Conservation (phyloP, 2,329 filamentous ascomycete genomes). For the Xylaria sp. region DNA sequence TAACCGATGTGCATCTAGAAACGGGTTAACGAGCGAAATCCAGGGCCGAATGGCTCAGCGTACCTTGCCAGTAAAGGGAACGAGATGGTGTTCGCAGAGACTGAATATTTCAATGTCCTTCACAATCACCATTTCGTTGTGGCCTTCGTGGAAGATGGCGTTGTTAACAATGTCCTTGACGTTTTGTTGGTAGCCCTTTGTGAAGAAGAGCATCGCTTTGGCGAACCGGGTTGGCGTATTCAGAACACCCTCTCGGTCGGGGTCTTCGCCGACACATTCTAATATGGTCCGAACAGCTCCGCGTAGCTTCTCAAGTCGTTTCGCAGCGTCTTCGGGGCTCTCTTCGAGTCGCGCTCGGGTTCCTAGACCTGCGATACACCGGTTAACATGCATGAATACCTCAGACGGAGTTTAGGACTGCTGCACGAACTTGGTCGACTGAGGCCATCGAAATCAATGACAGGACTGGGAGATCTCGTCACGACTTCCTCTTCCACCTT, state of each 20-base stretch:
- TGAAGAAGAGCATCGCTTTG: constrained; percentile 92
- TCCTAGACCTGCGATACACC: constrained; percentile 45
- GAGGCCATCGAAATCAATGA: constrained; percentile 58
- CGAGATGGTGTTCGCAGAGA: constrained; percentile 93
- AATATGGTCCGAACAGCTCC: constrained; percentile 61
- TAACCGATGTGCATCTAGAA: constrained; percentile 96
- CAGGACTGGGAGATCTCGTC: constrained; percentile 47
- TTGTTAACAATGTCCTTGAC: constrained; percentile 85
- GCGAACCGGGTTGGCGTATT: constrained; percentile 80
- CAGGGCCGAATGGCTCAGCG: constrained; percentile 9
- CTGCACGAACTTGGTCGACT: constrained; percentile 49
- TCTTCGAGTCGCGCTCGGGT: constrained; percentile 60
- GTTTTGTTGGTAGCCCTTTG: constrained; percentile 94
- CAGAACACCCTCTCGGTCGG: constrained; percentile 58
- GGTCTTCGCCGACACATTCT: constrained; percentile 65
- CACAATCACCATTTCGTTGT: constrained; percentile 95
- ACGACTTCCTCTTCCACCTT: constrained; percentile 22
- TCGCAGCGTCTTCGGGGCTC: constrained; percentile 44
- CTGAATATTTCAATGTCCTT: constrained; percentile 96
- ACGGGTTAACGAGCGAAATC: neutral
- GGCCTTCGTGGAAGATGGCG: constrained; percentile 92
- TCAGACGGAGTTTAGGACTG: neutral
- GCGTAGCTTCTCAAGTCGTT: constrained; percentile 53
- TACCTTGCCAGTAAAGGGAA: constrained; percentile 94
- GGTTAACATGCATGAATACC: constrained; percentile 18